Percentiles rank a stretch among this genome's conserved stretches.
These are phyloP conservation scores for Pleurotus platypus DNA, from an alignment of 768 basidiomycete species.

Conservation along the genomic window DNA sequence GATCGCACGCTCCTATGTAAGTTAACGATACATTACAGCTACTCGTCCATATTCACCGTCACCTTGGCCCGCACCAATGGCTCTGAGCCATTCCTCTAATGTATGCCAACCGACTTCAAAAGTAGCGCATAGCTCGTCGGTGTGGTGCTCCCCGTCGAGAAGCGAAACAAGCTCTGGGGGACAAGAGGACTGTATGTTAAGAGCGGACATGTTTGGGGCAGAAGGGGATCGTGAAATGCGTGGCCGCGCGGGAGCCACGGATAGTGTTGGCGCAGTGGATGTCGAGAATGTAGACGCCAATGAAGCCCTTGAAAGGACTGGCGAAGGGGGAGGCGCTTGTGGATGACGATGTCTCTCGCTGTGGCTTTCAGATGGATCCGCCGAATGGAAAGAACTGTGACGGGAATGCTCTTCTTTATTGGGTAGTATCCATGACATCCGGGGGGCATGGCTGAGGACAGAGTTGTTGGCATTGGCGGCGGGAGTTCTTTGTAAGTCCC, in stretches of 20 bases:
- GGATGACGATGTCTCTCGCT: conserved; percentile 21
- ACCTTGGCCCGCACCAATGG: conserved; percentile 57
- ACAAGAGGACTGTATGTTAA: conserved; percentile 25
- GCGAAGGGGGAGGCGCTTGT: conserved; percentile 36
- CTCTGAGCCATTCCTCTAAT: conserved; percentile 67
- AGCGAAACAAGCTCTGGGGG: conserved; percentile 56
- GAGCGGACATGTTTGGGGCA: conserved; percentile 33
- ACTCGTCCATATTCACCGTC: conserved; percentile 72
- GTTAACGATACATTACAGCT: conserved; percentile 72
- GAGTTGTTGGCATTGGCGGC: conserved; percentile 36
- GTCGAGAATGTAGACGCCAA: conserved; percentile 10
- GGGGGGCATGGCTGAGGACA: conserved; percentile 26
- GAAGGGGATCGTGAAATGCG: conserved; percentile 60
- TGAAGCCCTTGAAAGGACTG: conserved; percentile 30
- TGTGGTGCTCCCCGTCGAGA: conserved; percentile 88
- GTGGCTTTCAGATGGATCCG: neutral
- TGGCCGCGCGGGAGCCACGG: conserved; percentile 36
- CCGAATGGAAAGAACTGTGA: neutral
- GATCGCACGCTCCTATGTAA: neutral
- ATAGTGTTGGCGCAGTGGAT: neutral
- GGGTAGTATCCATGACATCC: conserved; percentile 40
- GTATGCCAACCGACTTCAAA: conserved; percentile 85
- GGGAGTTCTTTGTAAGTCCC: conserved; percentile 7
- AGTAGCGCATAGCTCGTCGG: conserved; percentile 82
- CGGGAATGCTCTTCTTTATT: neutral